Base-by-base conservation (phyloP, 1,284 basidiomycete genomes). In the Pholiota adiposa region DNA sequence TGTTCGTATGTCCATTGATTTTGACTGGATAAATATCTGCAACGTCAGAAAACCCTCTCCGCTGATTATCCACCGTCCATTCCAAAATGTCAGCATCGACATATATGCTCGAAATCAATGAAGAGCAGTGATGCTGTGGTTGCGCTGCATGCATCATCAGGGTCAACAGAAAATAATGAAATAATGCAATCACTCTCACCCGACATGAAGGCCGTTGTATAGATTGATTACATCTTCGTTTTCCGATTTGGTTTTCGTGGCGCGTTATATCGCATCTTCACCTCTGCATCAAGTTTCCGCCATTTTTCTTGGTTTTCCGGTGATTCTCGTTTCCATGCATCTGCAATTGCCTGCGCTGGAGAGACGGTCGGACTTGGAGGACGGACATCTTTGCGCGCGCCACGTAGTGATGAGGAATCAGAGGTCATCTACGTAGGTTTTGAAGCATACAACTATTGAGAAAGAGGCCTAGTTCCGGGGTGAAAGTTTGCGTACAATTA, bases 291-390 rank as follows among this genome's bases (percentile, higher is more conserved):
- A 57, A 83, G 78, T 61, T 73, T 75, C 61, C 79, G 76, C 88
- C 88, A 90, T 63, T 73, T 77, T 56, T 82, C 79, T 69, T 87
- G 81, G 63, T 74, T 83, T 70, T 87, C 83, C 14, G 70, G 64
- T 14, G 84, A 81, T 71, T 88, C 85, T 51, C 77, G 74, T 67
- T 79, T 81, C 88, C 88, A 89, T 55, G 84, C 85, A 44, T 86
- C 82, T 38, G 85, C 85, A 69, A 90, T 89, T 27, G 82, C 79
- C 65, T 86, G 82, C 8, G 83, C 82, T 40, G 84, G 84, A 14
- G 85, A 79, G 65, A 79, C 61, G 61, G 64, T 51, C 70, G 70
- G 63, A 66, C 69, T 72, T 65, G 75, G 67, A 56, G 70, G 73
- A 61, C 69, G 70, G 53, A 72, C 68, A 69, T 75, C 72, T 71